Evolutionary conservation across 495 filamentous ascomycete genomes (phyloP).

Genomic region (Penicillium desertorum): DNA sequence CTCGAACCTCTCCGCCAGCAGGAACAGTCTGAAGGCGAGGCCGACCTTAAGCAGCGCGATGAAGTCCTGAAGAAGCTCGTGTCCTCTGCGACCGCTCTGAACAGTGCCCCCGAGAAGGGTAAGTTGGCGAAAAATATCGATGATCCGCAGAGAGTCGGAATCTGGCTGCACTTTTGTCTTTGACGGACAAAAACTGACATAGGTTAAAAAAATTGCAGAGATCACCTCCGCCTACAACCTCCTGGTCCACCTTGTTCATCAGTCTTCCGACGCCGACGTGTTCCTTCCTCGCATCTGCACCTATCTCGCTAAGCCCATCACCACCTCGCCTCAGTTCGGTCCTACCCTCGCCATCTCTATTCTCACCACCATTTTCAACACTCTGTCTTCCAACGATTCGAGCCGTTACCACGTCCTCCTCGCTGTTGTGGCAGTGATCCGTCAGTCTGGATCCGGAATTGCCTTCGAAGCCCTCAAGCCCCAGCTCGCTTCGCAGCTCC

Average conservation of each 20-base stretch:
- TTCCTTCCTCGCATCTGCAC: conserved; percentile 84
- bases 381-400: conserved; percentile 69
- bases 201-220: conserved; percentile 50
- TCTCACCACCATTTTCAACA: conserved; percentile 96
- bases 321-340: conserved; percentile 80
- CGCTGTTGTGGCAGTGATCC: conserved; percentile 77
- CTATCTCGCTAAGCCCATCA: conserved; percentile 82
- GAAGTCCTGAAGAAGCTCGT: conserved; percentile 88
- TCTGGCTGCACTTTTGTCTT: conserved; percentile 14
- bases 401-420: conserved; percentile 86
- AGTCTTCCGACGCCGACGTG: conserved; percentile 75
- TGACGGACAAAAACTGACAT: conserved; percentile 18
- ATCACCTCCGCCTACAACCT: conserved; percentile 95
- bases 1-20: conserved; percentile 59
- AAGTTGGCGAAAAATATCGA: conserved; percentile 18
- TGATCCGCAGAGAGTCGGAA: conserved; percentile 21
- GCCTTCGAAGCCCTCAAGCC: conserved; percentile 78
- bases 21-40: conserved; percentile 47
- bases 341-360: conserved; percentile 79
- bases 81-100: conserved; percentile 66
- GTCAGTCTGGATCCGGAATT: conserved; percentile 60
- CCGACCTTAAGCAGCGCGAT: conserved; percentile 65
- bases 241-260: conserved; percentile 85
- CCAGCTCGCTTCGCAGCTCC: conserved; percentile 71
- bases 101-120: conserved; percentile 86